Evolutionary conservation across 805 yeast genomes (phyloP).

Genomic region (Ascoidea asiatica): DNA sequence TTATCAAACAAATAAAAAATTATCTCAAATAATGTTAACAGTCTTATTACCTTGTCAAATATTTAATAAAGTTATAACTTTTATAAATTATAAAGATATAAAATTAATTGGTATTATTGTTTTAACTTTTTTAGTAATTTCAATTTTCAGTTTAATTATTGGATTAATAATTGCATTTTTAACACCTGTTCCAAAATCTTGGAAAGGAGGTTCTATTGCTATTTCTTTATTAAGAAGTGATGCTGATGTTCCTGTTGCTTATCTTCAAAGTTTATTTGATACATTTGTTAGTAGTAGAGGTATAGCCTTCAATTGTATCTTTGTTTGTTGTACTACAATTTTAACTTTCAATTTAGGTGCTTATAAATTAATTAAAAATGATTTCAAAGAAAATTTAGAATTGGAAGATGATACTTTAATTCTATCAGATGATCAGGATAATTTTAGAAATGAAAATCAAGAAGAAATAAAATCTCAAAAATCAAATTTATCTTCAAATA

Average conservation of each 20-base stretch:
- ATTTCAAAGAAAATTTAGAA: slow-evolving; percentile 32
- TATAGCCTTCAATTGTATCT: slow-evolving; percentile 72
- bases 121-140: slow-evolving; percentile 28
- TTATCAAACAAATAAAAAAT: slow-evolving; percentile 53
- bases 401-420: too few species aligned
- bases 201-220: slow-evolving; percentile 64
- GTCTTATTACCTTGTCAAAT: slow-evolving; percentile 66
- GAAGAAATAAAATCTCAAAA: too few species aligned
- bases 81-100: slow-evolving; percentile 55
- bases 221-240: slow-evolving; percentile 71
- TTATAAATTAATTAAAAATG: slow-evolving; percentile 54
- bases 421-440: too few species aligned
- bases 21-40: slow-evolving; percentile 55
- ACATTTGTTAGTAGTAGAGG: slow-evolving; percentile 54
- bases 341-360: slow-evolving; percentile 68
- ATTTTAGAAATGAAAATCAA: too few species aligned
- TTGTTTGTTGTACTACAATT: slow-evolving; percentile 53
- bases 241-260: slow-evolving; percentile 78
- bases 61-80: slow-evolving; percentile 56
- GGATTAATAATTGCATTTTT: slow-evolving; percentile 31
- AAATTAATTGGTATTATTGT: slow-evolving; percentile 55
- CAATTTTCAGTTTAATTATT: slow-evolving; percentile 22
- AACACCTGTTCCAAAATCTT: slow-evolving; percentile 52
- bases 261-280: slow-evolving; percentile 55
- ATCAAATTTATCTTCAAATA: too few species aligned